phyloP scores from a whole-genome alignment of 352 stramenopile genomes.

The Pythium guiyangense region DNA sequence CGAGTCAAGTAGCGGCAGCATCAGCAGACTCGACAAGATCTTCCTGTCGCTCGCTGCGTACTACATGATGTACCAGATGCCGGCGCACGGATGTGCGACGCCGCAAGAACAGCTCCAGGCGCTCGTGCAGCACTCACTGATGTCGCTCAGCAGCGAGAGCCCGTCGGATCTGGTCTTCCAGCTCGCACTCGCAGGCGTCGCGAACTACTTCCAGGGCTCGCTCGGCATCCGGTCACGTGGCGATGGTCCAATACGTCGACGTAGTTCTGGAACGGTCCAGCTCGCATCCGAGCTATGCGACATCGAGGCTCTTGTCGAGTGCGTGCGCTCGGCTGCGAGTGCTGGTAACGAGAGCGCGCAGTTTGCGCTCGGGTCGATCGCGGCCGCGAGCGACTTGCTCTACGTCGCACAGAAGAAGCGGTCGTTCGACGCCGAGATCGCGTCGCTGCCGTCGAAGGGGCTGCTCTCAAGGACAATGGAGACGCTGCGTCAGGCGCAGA shows the following conservation, averaged over 20 bases:
- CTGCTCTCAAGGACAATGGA: too few relatives aligned
- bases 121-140: slow-evolving; percentile 1
- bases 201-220: slow-evolving; percentile 12
- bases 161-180: too few relatives aligned
- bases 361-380: too few relatives aligned
- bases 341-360: too few relatives aligned
- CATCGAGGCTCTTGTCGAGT: too few relatives aligned
- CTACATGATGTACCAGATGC: slow-evolving; percentile 19
- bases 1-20: not conserved
- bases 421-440: too few relatives aligned
- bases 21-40: too few relatives aligned
- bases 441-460: too few relatives aligned
- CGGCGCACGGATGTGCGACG: slow-evolving; percentile 3
- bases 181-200: not conserved
- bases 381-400: too few relatives aligned
- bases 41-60: slow-evolving; percentile 24
- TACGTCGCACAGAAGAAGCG: too few relatives aligned
- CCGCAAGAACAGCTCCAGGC: not conserved
- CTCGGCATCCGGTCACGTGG: slow-evolving; percentile 7
- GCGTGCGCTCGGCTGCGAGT: too few relatives aligned
- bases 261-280: not conserved
- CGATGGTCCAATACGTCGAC: not conserved
- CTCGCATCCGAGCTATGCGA: slow-evolving; percentile 8
- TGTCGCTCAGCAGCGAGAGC: not conserved
- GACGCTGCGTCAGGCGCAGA: too few relatives aligned